A percentile compares a stretch with the other conserved stretches of the same genome.
phyloP scores from a whole-genome alignment of 2,329 filamentous ascomycete species.

The Xylaria sp. region DNA sequence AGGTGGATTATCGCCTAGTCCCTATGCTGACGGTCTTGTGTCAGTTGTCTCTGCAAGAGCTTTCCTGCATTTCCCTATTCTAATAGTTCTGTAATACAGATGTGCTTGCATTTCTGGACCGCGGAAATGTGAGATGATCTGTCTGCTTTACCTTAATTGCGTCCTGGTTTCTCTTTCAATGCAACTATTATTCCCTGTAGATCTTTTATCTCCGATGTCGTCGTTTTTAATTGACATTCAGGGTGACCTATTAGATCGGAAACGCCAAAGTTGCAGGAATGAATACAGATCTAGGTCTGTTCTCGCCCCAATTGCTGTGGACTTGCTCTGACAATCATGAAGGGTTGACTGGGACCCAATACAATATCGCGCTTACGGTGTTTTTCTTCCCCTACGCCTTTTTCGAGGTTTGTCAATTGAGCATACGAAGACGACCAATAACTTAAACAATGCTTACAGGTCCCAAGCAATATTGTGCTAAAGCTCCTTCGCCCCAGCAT shows the following conservation, averaged over 20 bases:
- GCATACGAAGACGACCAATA: neutral
- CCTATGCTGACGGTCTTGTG: constrained; percentile 3
- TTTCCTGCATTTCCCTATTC: neutral
- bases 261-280: constrained; percentile 9
- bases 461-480: neutral
- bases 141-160: neutral
- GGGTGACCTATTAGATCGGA: neutral
- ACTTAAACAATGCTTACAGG: neutral
- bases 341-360: constrained; percentile 2
- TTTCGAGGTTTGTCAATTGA: neutral
- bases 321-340: neutral
- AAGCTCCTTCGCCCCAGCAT: constrained; percentile 3
- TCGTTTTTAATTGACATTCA: neutral
- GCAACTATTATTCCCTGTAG: neutral
- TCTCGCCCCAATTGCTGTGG: neutral
- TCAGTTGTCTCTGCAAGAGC: neutral
- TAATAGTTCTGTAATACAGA: neutral
- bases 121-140: neutral
- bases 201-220: neutral
- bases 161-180: neutral
- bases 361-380: constrained; percentile 1
- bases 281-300: constrained; percentile 4
- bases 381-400: neutral
- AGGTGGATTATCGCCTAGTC: neutral
- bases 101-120: constrained; percentile 9